Conservation (phyloP, 2,329 filamentous ascomycete species). For the Xylariales sp. region DNA sequence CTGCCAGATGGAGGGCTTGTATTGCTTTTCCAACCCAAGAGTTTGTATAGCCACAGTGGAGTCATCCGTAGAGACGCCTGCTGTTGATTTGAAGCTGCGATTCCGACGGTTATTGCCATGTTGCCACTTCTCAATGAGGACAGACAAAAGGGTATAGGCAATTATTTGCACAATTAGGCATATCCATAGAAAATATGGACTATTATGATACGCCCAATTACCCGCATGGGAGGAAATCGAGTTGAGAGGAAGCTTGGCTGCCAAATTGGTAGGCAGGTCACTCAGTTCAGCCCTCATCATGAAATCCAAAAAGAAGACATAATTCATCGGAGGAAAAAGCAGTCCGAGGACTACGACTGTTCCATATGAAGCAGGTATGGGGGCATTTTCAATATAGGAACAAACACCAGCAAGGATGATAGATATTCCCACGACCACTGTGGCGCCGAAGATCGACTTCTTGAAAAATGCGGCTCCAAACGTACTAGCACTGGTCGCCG, state of each 20-base stretch:
- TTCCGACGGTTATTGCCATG: conserved; percentile 30
- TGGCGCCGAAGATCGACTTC: conserved; percentile 23
- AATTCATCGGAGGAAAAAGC: conserved; percentile 27
- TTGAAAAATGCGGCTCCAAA: conserved; percentile 41
- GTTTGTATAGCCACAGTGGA: conserved; percentile 17
- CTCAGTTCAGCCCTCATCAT: conserved; percentile 18
- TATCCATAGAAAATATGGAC: conserved; percentile 21
- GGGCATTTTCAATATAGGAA: conserved; percentile 13
- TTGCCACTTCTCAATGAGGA: conserved; percentile 25
- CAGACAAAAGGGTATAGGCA: conserved; percentile 24
- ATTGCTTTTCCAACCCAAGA: conserved; percentile 26
- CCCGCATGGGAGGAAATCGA: conserved; percentile 1
- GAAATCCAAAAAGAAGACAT: conserved; percentile 23
- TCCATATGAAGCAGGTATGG: conserved; percentile 7
- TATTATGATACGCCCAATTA: conserved; percentile 20
- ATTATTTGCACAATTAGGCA: conserved; percentile 28
- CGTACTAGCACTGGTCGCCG: conserved; percentile 62
- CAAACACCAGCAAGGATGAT: conserved; percentile 20
- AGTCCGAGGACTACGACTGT: conserved; percentile 17
- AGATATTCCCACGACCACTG: conserved; percentile 24
- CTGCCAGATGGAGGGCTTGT: conserved; percentile 22
- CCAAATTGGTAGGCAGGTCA: conserved; percentile 13
- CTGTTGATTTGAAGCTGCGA: conserved; percentile 14
- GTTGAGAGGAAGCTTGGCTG: conserved; percentile 5
- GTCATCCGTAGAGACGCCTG: conserved; percentile 10